Percentiles rank a stretch among this genome's conserved stretches.
Evolutionary conservation across 2,329 filamentous ascomycete species (phyloP).

Genomic region (Pseudogymnoascus sp.): DNA sequence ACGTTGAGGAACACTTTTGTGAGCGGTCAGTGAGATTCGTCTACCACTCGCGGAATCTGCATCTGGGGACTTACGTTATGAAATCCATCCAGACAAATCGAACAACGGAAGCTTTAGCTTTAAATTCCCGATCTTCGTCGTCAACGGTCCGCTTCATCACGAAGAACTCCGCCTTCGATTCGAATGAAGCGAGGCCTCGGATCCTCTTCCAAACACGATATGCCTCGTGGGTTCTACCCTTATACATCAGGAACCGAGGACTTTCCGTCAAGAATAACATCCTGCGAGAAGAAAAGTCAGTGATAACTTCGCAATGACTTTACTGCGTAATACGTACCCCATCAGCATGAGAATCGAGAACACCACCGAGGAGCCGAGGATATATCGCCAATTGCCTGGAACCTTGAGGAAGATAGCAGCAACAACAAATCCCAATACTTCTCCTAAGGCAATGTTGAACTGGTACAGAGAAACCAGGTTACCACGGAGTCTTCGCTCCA

Average conservation of each 20-base stretch:
- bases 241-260: slow-evolving; percentile 64
- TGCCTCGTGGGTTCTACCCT: slow-evolving; percentile 49
- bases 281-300: neutral
- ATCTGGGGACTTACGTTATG: slow-evolving; percentile 45
- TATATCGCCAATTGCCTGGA: slow-evolving; percentile 63
- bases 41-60: neutral
- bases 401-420: slow-evolving; percentile 67
- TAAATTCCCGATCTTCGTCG: slow-evolving; percentile 46
- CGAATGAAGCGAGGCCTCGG: slow-evolving; percentile 48
- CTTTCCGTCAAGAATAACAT: slow-evolving; percentile 67
- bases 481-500: slow-evolving; percentile 58
- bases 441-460: slow-evolving; percentile 67
- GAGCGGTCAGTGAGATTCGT: neutral
- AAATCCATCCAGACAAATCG: slow-evolving; percentile 66
- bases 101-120: slow-evolving; percentile 44
- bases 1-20: slow-evolving; percentile 49
- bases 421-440: slow-evolving; percentile 65
- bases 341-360: slow-evolving; percentile 56
- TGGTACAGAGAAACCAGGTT: slow-evolving; percentile 69
- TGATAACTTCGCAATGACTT: neutral
- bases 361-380: slow-evolving; percentile 62
- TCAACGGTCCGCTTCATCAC: slow-evolving; percentile 59
- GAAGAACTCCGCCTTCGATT: slow-evolving; percentile 62
- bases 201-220: slow-evolving; percentile 68
- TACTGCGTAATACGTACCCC: slow-evolving; percentile 3